Base-by-base conservation (phyloP, 176 grass and related monocot genomes). In the Zea luxurians region DNA sequence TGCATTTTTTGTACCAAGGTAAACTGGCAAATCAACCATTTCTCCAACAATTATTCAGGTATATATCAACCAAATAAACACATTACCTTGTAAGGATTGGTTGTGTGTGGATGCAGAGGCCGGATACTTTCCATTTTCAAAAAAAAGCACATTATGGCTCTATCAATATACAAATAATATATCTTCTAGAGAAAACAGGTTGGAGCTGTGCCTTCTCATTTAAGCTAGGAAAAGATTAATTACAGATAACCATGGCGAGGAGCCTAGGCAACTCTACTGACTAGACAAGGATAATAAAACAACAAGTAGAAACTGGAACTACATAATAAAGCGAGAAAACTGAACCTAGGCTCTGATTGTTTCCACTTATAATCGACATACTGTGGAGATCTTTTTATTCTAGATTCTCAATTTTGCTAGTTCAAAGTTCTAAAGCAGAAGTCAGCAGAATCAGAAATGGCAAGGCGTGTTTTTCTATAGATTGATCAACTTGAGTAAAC, bases 11-110 rank as follows among this genome's bases (percentile, higher is more conserved):
- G 7, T 27, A 48, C 36, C 36, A 37, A 61, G 8, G 50, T 8
- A 74, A 77, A 37, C 36, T 64, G 77, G 44, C 48, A 44, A 64
- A 10, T 54, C 27, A 73, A 38, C 75, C 36, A 15, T 21, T 80
- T 27, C 44, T 18, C 20, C 8, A 36, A 70, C 37, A 57, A 61
- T 4, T 10, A 54, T 50, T 48, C 47, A 10, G 34, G 61, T 63
- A 71, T 71, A 71, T 48, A 34, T 27, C 38, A 11, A 60, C 4
- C 36, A 50, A 41, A 21, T 8, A 66, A 65, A 4, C 42, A 47
- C 34, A 16, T n/a, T 42, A 42, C 6, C 41, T 6, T 42, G 41
- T 42, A 42, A 42, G 41, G 4, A 42, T 42, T 42, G 4, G 5
- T 5, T 42, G 41, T 6, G 41, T 6, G 41, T 5, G 41, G 5